Evolutionary conservation across 1,284 basidiomycete species (phyloP).

Genomic region (Pseudozyma hubeiensis): DNA sequence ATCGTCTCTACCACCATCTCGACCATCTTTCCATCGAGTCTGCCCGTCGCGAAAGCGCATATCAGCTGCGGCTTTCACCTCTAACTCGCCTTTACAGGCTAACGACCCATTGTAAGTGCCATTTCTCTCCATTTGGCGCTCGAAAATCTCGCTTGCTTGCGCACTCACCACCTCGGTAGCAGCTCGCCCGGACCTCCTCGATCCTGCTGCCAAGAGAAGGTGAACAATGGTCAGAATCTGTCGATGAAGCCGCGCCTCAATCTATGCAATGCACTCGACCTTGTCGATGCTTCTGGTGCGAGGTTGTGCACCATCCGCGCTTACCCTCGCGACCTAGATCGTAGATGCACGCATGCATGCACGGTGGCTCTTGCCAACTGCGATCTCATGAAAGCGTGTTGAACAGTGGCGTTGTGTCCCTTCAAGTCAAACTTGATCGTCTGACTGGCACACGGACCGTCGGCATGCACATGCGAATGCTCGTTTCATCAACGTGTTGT

Average conservation of each 20-base stretch:
- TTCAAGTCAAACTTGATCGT: neutral
- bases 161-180: neutral
- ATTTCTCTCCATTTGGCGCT: neutral
- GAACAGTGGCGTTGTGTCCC: slow-evolving; percentile 1
- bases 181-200: slow-evolving; percentile 15
- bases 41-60: slow-evolving; percentile 16
- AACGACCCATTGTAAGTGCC: slow-evolving; percentile 43
- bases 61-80: slow-evolving; percentile 8
- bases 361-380: slow-evolving; percentile 5
- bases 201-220: slow-evolving; percentile 1
- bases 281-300: neutral
- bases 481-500: slow-evolving; percentile 4
- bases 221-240: slow-evolving; percentile 5
- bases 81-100: slow-evolving; percentile 41
- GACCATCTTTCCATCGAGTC: slow-evolving; percentile 16
- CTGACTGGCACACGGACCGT: slow-evolving; percentile 7
- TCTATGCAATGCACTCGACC: neutral
- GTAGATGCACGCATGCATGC: slow-evolving; percentile 12
- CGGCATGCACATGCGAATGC: slow-evolving; percentile 13
- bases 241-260: slow-evolving; percentile 1
- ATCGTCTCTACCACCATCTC: slow-evolving; percentile 31
- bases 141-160: neutral
- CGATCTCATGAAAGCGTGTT: slow-evolving; percentile 2
- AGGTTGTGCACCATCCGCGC: neutral
- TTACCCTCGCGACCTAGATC: neutral